A percentile compares a stretch with the other conserved stretches of the same genome.
Evolutionary conservation across 2,329 filamentous ascomycete species (phyloP).

Genomic region (Fusarium haematococcum): DNA sequence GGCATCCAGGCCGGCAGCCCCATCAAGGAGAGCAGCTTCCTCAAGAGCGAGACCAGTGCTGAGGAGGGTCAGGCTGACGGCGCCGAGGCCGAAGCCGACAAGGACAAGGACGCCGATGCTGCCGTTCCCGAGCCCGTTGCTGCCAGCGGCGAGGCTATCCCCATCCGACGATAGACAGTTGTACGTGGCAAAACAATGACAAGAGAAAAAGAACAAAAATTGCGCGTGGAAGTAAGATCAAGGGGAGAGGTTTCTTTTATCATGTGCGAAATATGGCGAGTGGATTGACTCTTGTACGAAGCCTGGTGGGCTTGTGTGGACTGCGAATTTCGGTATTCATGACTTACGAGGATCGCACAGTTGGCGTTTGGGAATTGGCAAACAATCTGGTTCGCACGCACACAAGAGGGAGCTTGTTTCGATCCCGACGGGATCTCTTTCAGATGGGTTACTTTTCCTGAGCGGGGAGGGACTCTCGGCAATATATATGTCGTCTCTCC

Average conservation of each 20-base stretch:
- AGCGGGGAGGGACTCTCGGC: constrained; percentile 12
- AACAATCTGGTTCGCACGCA: constrained; percentile 43
- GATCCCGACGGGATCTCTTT: constrained; percentile 40
- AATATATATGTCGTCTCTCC: constrained; percentile 22
- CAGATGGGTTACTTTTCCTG: constrained; percentile 2
- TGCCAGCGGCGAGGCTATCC: constrained; percentile 60
- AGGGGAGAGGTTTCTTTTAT: neutral
- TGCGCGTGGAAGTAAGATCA: constrained; percentile 5
- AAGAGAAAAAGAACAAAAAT: constrained; percentile 1
- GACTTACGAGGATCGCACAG: constrained; percentile 46
- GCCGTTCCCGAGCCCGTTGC: constrained; percentile 34
- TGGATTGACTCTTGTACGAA: constrained; percentile 29
- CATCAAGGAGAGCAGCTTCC: constrained; percentile 89
- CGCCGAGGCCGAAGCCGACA: constrained; percentile 44
- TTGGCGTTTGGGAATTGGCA: constrained; percentile 47
- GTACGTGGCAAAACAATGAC: constrained; percentile 5
- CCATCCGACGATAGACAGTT: constrained; percentile 68
- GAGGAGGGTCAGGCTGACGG: constrained; percentile 59
- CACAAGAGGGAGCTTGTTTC: constrained; percentile 35
- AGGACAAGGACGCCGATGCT: constrained; percentile 53
- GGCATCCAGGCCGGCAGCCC: constrained; percentile 78
- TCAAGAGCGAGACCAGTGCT: constrained; percentile 83
- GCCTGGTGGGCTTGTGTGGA: constrained; percentile 29
- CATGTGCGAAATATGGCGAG: constrained; percentile 18
- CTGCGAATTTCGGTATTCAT: constrained; percentile 41